Conservation (phyloP, 371 early-diverging fungal species). For the Aphelidium insulamus region DNA sequence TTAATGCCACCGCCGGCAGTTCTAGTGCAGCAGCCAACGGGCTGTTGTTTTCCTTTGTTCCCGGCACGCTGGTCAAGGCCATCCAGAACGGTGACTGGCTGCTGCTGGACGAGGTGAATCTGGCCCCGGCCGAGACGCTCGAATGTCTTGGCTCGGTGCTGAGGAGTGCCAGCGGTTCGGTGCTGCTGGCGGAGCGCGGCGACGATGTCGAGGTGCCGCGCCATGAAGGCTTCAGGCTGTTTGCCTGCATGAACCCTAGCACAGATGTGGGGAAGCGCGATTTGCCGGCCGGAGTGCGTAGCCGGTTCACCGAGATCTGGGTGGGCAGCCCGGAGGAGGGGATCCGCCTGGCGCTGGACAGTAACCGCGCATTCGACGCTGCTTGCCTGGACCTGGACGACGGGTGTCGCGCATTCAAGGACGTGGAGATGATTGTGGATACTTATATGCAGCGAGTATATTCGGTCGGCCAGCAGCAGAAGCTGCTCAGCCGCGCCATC, state of each 20-base stretch:
- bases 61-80: constrained; percentile 81
- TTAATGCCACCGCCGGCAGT: constrained; percentile 36
- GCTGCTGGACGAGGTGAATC: constrained; percentile 96
- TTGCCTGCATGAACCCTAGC: constrained; percentile 99
- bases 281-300: constrained; percentile 73
- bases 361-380: no score
- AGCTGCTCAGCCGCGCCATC: constrained; percentile 39
- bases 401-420: constrained; percentile 35
- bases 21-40: constrained; percentile 34
- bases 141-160: constrained; percentile 75
- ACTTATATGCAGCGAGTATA: constrained; percentile 33
- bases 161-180: constrained; percentile 52
- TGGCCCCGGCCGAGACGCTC: constrained; percentile 85
- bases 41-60: constrained; percentile 79
- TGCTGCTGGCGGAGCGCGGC: constrained; percentile 74
- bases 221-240: constrained; percentile 89
- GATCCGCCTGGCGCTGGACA: no score
- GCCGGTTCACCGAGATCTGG: constrained; percentile 83
- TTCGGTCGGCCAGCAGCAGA: constrained; percentile 28
- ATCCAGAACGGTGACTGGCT: constrained; percentile 89
- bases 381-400: no score
- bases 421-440: constrained; percentile 57
- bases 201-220: constrained; percentile 63
- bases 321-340: constrained; percentile 88
- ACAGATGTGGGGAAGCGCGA: constrained; percentile 96